Base-by-base conservation (phyloP, 139 green algal species). In the Chlorella sp. region DNA sequence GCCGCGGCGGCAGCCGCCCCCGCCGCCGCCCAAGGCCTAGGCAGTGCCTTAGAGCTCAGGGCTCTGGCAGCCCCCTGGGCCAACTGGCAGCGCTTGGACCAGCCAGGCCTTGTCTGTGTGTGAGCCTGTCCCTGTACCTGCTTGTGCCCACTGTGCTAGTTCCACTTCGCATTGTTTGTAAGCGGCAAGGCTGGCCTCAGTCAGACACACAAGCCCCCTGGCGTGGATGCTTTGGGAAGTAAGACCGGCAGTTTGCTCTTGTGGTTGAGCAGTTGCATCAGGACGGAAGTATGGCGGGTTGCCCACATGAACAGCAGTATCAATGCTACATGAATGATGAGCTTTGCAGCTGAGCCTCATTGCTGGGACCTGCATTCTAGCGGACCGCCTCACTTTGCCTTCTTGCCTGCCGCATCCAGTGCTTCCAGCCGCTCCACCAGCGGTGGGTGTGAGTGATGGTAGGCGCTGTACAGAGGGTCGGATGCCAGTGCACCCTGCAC, bases 381-480 rank as follows among this genome's bases (percentile, higher is more conserved):
- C 36, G 2, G 36, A n/a, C 36, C 32, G 41, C n/a, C 36, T 82
- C 76, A 82, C 28, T 65, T 21, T 9, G 30, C 57, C 87, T 93
- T 92, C 78, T 91, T 91, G 20, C 83, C 39, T 6, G 47, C 74
- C 0, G n/a, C 64, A 47, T 95, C 86, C 34, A 98, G 95, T 34
- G 94, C 95, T 34, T 26, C 71, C 47, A 98, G 88, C 0, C 96
- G 82, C 84, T 98, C 94, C 26, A 90, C 74, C 30, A 98, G 89
- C 18, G 93, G 93, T 32, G 96, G 96, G 86, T 98, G 96, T 0
- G 81, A 93, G 88, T 97, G 94, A 78, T 98, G 95, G 72, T 94
- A 97, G 1, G 93, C 84, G 15, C 84, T 92, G 55, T 95, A 97
- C 47, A 87, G 87, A 16, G 62, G 68, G 80, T 96, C 93, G 0